phyloP scores from a whole-genome alignment of 805 yeast genomes.

The Candida sphagnicola region DNA sequence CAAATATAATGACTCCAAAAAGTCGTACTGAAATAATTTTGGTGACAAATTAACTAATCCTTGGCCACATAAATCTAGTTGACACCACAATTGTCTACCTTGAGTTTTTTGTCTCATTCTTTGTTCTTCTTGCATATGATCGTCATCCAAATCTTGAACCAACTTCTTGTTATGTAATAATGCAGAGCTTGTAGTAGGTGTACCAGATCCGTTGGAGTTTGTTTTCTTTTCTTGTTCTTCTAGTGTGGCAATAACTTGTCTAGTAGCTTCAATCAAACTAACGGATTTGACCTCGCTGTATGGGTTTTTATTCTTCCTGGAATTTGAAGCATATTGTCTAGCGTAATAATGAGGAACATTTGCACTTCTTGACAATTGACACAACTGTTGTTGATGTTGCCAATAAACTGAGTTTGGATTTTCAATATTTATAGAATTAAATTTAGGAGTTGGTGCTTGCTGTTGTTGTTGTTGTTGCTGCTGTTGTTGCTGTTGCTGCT shows the following conservation, averaged over 20 bases:
- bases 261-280: constrained; percentile 41
- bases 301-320: constrained; percentile 44
- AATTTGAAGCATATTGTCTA: constrained; percentile 70
- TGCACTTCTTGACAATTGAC: constrained; percentile 62
- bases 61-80: constrained; percentile 88
- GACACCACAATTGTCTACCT: constrained; percentile 89
- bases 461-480: constrained; percentile 14
- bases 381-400: constrained; percentile 77
- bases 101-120: constrained; percentile 54
- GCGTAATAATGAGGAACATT: constrained; percentile 79
- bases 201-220: constrained; percentile 24
- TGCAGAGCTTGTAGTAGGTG: constrained; percentile 34
- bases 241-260: constrained; percentile 27
- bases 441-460: constrained; percentile 20
- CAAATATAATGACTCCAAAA: constrained; percentile 80
- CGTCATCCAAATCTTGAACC: constrained; percentile 51
- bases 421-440: constrained; percentile 24
- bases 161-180: constrained; percentile 41
- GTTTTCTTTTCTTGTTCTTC: constrained; percentile 44
- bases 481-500: constrained; percentile 12
- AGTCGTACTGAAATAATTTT: constrained; percentile 73
- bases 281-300: constrained; percentile 34
- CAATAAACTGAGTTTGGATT: constrained; percentile 50
- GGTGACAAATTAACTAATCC: constrained; percentile 69
- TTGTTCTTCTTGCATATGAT: constrained; percentile 48